These are phyloP conservation scores for Tagetes erecta DNA, from an alignment of 129 eudicot species.

Conservation along the genomic window DNA sequence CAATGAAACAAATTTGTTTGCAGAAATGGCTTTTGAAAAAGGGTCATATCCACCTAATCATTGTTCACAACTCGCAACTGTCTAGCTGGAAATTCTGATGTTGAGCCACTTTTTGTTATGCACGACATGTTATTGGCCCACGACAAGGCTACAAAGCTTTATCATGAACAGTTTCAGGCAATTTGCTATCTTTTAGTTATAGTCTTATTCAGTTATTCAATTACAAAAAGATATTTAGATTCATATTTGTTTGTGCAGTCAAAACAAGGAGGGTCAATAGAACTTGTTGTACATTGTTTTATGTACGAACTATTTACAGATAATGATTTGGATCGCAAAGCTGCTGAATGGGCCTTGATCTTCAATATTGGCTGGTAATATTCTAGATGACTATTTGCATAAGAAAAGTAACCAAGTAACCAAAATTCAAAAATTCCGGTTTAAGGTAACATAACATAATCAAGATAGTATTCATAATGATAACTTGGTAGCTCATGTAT, in stretches of 20 bases:
- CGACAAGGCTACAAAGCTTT: slow-evolving; percentile 64
- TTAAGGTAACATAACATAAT: too few species aligned
- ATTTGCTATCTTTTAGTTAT: not conserved
- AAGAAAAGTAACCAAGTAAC: too few species aligned
- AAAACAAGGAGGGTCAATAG: slow-evolving; percentile 51
- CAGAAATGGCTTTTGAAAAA: slow-evolving; percentile 36
- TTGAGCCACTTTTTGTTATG: slow-evolving; percentile 62
- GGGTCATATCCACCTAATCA: slow-evolving; percentile 62
- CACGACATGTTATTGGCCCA: slow-evolving; percentile 78
- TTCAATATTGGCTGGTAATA: slow-evolving; percentile 57
- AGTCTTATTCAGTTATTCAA: too few species aligned
- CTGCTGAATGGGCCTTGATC: slow-evolving; percentile 51
- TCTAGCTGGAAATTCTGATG: slow-evolving; percentile 61
- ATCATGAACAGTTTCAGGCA: slow-evolving; percentile 60
- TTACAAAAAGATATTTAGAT: too few species aligned
- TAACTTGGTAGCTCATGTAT: too few species aligned
- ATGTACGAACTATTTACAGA: slow-evolving; percentile 55
- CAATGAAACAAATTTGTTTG: slow-evolving; percentile 67
- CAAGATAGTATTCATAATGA: too few species aligned
- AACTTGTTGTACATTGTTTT: slow-evolving; percentile 39
- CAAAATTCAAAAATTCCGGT: too few species aligned
- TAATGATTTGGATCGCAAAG: slow-evolving; percentile 39
- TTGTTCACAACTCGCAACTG: slow-evolving; percentile 78
- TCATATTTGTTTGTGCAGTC: slow-evolving; percentile 31
- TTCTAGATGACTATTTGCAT: not conserved